Conservation (phyloP, 148 eudicot genomes). For the Cornus florida region DNA sequence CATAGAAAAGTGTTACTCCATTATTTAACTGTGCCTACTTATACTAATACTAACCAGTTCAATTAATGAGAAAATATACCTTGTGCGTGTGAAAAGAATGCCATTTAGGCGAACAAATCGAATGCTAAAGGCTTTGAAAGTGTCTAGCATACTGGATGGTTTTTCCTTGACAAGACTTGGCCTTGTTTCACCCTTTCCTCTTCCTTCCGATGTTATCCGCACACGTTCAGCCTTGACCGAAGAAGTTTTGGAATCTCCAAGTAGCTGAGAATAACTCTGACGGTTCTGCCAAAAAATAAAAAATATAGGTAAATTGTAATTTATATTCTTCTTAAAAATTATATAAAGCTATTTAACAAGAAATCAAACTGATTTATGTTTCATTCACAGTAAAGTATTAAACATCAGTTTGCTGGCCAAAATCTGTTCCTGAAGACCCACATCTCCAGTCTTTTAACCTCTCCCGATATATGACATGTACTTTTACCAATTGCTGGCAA, state of each 20-base stretch:
- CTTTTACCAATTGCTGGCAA: not conserved
- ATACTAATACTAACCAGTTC: too few species aligned
- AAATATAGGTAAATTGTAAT: not conserved
- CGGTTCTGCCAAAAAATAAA: constrained; percentile 66
- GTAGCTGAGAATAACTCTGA: constrained; percentile 65
- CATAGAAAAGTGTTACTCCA: not conserved
- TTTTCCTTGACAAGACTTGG: constrained; percentile 51
- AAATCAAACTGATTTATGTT: not conserved
- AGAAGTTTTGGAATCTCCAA: constrained; percentile 54
- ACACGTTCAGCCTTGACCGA: constrained; percentile 34
- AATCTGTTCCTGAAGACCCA: not conserved
- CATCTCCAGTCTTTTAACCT: not conserved
- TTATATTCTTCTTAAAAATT: not conserved
- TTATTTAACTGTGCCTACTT: not conserved
- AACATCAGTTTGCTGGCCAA: not conserved
- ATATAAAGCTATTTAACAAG: not conserved
- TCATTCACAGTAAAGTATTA: not conserved
- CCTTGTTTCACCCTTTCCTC: constrained; percentile 66
- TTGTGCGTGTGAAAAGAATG: constrained; percentile 91
- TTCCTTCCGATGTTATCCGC: constrained; percentile 59
- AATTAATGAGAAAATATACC: constrained; percentile 37
- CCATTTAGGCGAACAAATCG: constrained; percentile 86
- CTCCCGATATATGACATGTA: too few species aligned
- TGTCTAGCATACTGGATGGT: constrained; percentile 37
- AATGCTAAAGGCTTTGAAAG: constrained; percentile 56